phyloP scores from a whole-genome alignment of 1,284 basidiomycete genomes.

The Volvariella surrecta region DNA sequence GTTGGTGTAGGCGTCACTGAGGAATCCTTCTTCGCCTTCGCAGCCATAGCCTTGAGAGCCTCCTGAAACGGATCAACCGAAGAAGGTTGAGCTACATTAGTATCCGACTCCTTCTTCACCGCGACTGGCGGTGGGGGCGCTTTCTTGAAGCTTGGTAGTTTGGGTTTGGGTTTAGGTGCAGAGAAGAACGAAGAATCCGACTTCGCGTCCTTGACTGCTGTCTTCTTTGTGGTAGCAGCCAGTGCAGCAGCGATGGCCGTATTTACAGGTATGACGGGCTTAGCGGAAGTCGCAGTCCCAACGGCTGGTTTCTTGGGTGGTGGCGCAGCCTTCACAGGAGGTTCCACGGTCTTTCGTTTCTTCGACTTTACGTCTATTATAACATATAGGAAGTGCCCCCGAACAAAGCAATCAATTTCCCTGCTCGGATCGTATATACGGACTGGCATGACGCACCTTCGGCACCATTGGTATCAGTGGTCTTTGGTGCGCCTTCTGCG shows the following conservation, averaged over 20 bases:
- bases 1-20: slow-evolving; percentile 29
- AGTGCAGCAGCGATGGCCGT: slow-evolving; percentile 19
- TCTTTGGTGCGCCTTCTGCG: slow-evolving; percentile 27
- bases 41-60: slow-evolving; percentile 61
- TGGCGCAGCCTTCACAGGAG: slow-evolving; percentile 38
- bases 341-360: slow-evolving; percentile 60
- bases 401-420: slow-evolving; percentile 9
- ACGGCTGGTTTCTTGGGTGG: slow-evolving; percentile 59
- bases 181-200: slow-evolving; percentile 81
- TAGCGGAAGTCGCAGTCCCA: slow-evolving; percentile 30
- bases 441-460: slow-evolving; percentile 69
- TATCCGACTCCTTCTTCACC: slow-evolving; percentile 44
- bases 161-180: slow-evolving; percentile 72
- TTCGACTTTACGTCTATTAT: slow-evolving; percentile 48
- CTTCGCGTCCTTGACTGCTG: slow-evolving; percentile 63
- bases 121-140: slow-evolving; percentile 23
- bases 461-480: slow-evolving; percentile 29
- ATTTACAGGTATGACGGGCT: slow-evolving; percentile 34
- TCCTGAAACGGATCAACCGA: slow-evolving; percentile 75
- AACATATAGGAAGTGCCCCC: slow-evolving; percentile 3
- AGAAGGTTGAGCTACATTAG: slow-evolving; percentile 66
- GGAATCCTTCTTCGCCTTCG: slow-evolving; percentile 45
- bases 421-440: slow-evolving; percentile 8
- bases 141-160: slow-evolving; percentile 76
- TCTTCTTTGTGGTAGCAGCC: too few relatives aligned